Evolutionary conservation across 176 grass and related monocot genomes (phyloP), one percentile per base, ranked within the genome.

Genomic region (Zea luxurians): DNA sequence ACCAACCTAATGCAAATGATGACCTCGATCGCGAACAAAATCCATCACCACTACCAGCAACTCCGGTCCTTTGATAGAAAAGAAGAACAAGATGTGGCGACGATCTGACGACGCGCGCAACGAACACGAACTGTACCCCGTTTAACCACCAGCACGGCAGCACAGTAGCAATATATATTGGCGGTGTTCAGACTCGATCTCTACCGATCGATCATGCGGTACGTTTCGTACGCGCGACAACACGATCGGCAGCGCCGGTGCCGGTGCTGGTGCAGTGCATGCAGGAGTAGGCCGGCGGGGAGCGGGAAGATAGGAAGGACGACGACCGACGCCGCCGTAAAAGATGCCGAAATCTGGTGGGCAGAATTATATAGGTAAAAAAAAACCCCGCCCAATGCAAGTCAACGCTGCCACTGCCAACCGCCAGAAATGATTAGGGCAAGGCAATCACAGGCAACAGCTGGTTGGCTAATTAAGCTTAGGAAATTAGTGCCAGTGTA

Each of bases 361-460:
- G 12, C 8, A 34, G 27, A 47, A 70, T 20, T 15, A 27, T 27
- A 27, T 27, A 27, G 27, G 27, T 27, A 50, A 42, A n/a, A 12
- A 46, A 9, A 10, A 44, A n/a, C n/a, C n/a, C n/a, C 7, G 45
- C 27, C 27, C 0, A 10, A 11, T 68, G 65, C 65, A 54, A 55
- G 82, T 89, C 86, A 81, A 84, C 77, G 80, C 70, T 70, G 81
- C 65, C 65, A 81, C 45, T 37, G 77, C 87, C 77, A 89, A 89
- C 77, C 48, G 59, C 82, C 72, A 16, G 27, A 49, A 81, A 66
- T 85, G 87, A 89, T 89, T 66, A 77, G 82, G 20, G 55, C 55
- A 34, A 20, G 82, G 82, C 82, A 84, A 88, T 80, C 82, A 76
- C 64, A 69, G 20, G 48, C 48, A 11, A 57, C 27, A 50, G 6